Base-by-base conservation (phyloP, 176 grass and related monocot species). In the Avena atlantica region DNA sequence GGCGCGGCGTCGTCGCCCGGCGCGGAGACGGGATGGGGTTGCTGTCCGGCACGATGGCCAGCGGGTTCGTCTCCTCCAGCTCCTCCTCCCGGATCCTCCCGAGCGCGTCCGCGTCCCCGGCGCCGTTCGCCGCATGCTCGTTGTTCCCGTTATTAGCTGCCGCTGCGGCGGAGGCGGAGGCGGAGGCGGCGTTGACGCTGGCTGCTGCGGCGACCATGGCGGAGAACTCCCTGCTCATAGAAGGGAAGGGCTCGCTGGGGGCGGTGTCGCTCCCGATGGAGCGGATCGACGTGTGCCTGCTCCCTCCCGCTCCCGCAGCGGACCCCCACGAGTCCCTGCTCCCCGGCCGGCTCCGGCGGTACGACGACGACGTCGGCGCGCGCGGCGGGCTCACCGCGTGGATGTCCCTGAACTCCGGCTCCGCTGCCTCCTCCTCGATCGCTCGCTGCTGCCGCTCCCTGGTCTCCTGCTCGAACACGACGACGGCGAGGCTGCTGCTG, bases 21-120 rank as follows among this genome's bases (percentile, higher is more conserved):
- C 90, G 91, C 10, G 97, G 94, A 1, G 97, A 99, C 17, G 97
- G 94, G 84, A 96, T 94, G 15, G 94, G 97, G 80, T 99, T 94
- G 78, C 48, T 89, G 53, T 95, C 93, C 2, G 97, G 86, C 45
- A 98, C 97, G 85, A 98, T 89, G 7, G 94, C 97, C 12, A 98
- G 87, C 34, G 92, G 97, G 85, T 98, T 98, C 15, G 90, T 96
- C 85, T 98, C 97, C 81, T 98, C 97, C 27, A 91, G 87, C 82
- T 92, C 91, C 0, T 95, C 95, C 81, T 93, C 93, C 44, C 88
- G 87, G 76, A 90, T 92, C 84, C 84, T 92, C 29, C 53, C 88
- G 78, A 83, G 86, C 49, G 24, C 65, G 27, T 76, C 86, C 21
- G 62, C 85, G 60, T 78, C 70, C 70, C 61, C 71, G 20, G 51